Evolutionary conservation across 371 early-diverging fungal species (phyloP), one percentile per base, ranked within the genome.

Genomic region (Fennellomyces sp.): DNA sequence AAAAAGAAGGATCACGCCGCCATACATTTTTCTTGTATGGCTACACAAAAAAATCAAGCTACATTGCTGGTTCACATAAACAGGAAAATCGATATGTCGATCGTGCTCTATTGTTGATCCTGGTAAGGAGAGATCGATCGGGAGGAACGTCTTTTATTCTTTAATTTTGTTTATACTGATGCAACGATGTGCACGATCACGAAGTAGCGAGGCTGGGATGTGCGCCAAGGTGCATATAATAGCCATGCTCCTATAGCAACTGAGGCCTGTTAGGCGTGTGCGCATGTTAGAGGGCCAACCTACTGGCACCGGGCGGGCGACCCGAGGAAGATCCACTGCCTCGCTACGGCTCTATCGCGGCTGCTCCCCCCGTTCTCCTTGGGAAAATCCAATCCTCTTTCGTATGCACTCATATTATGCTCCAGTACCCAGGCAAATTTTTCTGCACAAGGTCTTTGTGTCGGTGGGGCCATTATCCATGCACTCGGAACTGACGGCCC

Each of bases 401-500:
- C 17, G 21, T 23, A 45, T 23, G 45, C 21, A 21, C 23, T 23
- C 45, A 21, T 23, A 23, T 23, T 21, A 45, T 17, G 7, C 8
- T 11, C 5, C 17, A 10, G 17, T 45, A 45, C 23, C 45, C 45
- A 1, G 45, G 23, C 19, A 45, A 21, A 15, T 45, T 45, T 45
- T 45, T 45, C 45, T 45, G 45, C 45, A 45, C 45, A 10, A 45
- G n/a, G 10, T 6, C 6, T 41, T 45, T 45, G 21, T 33, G 35
- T 33, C 35, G 35, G 6, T 13, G 35, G 35, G 6, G 35, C 8
- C 8, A 33, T 45, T 45, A 39, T 39, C 55, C 55, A 54, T 33
- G 27, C 38, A 38, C 55, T 39, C 55, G 55, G 55, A 54, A 54
- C 55, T 21, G 55, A 35, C 19, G 35, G 55, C 27, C 55, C 39